phyloP scores from a whole-genome alignment of 2,329 filamentous ascomycete species.

The Fusarium longipes region DNA sequence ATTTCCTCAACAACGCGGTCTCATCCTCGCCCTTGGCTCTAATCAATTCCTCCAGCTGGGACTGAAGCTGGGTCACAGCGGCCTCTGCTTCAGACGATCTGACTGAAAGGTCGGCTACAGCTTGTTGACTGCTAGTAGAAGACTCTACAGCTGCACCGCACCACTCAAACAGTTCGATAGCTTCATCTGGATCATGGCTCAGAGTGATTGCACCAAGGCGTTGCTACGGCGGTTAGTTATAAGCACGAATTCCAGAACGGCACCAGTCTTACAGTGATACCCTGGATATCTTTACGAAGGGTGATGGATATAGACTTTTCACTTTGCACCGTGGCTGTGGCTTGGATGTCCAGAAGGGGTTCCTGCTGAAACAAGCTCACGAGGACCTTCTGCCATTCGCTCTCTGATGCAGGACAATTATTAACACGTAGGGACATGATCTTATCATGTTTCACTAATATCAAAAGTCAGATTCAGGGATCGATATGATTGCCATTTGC shows the following conservation, averaged over 20 bases:
- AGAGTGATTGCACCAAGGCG: slow-evolving; percentile 74
- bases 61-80: slow-evolving; percentile 67
- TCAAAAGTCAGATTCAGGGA: slow-evolving; percentile 38
- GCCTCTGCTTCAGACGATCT: slow-evolving; percentile 62
- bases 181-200: slow-evolving; percentile 64
- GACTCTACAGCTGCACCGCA: slow-evolving; percentile 68
- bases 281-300: slow-evolving; percentile 72
- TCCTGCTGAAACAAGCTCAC: slow-evolving; percentile 65
- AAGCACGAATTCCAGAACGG: slow-evolving; percentile 23
- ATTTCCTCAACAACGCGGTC: slow-evolving; percentile 73
- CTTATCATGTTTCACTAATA: slow-evolving; percentile 67
- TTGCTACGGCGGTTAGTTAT: slow-evolving; percentile 62
- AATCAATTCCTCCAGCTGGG: slow-evolving; percentile 74
- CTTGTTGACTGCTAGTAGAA: slow-evolving; percentile 57
- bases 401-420: slow-evolving; percentile 65
- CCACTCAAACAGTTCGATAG: slow-evolving; percentile 77
- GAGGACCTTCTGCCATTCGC: slow-evolving; percentile 76
- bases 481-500: slow-evolving; percentile 29
- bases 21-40: slow-evolving; percentile 75
- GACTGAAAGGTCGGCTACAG: slow-evolving; percentile 56
- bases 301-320: slow-evolving; percentile 67
- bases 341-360: slow-evolving; percentile 65
- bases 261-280: slow-evolving; percentile 69
- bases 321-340: slow-evolving; percentile 67
- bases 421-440: slow-evolving; percentile 64